Evolutionary conservation across 139 green algal genomes (phyloP).

Genomic region (Chlorella sp.): DNA sequence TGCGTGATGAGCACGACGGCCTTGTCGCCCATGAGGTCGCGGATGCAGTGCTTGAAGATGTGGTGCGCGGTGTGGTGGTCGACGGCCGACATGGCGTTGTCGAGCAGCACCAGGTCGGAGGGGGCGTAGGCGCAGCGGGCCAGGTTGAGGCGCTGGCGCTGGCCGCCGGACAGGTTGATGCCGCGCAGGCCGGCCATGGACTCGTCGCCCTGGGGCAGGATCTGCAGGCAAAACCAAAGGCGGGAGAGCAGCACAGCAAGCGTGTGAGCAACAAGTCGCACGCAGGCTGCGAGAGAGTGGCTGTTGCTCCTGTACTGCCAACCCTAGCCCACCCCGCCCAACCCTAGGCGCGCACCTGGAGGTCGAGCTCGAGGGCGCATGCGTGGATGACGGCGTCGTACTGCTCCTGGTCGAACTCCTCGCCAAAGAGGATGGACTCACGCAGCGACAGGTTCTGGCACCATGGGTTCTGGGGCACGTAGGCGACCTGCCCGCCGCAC

Average conservation of each 20-base stretch:
- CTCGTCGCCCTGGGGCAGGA: constrained; percentile 29
- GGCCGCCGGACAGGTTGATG: constrained; percentile 60
- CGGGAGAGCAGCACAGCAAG: background rate
- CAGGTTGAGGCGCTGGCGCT: constrained; percentile 51
- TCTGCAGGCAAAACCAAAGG: background rate
- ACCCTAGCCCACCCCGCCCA: background rate
- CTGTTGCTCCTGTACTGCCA: too few species aligned
- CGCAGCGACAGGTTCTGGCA: constrained; percentile 65
- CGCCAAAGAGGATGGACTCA: constrained; percentile 61
- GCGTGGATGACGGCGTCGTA: constrained; percentile 41
- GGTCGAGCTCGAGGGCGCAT: constrained; percentile 44
- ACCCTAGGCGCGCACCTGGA: constrained; percentile 3
- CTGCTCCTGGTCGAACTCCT: constrained; percentile 34
- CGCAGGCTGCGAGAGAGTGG: too few species aligned
- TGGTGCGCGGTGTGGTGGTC: constrained; percentile 53
- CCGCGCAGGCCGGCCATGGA: constrained; percentile 51
- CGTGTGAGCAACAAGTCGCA: background rate
- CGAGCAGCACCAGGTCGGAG: constrained; percentile 45
- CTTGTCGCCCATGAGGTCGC: constrained; percentile 44
- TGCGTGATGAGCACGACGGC: constrained; percentile 48
- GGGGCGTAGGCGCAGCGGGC: constrained; percentile 49
- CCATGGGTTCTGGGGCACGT: constrained; percentile 57
- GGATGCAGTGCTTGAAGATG: constrained; percentile 53
- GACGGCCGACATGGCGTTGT: constrained; percentile 50
- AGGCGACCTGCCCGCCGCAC: constrained; percentile 30